Percentiles rank a stretch among this genome's conserved stretches.
Conservation (phyloP, 495 filamentous ascomycete species). For the Arthonia radiata region DNA sequence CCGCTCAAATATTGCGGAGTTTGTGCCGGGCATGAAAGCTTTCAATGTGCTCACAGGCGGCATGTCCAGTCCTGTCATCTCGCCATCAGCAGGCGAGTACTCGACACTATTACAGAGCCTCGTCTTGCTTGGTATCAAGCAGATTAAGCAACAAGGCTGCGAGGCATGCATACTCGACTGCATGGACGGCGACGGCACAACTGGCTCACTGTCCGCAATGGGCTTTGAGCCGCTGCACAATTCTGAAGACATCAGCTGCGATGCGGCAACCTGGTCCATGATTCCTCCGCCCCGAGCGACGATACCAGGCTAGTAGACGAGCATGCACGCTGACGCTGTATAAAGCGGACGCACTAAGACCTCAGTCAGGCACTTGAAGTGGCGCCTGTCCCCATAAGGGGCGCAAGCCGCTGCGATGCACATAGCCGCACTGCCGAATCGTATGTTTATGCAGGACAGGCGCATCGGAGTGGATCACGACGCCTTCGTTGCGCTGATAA, state of each 20-base stretch:
- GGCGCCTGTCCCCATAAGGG: too few species aligned
- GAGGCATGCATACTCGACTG: conserved; percentile 49
- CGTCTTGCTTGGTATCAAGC: conserved; percentile 54
- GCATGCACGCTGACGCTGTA: too few species aligned
- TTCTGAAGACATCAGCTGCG: conserved; percentile 61
- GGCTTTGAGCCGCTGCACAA: conserved; percentile 51
- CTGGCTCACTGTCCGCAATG: conserved; percentile 47
- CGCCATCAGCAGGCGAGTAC: conserved; percentile 39
- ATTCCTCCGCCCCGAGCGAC: conserved; percentile 24
- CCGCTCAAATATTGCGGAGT: conserved; percentile 37
- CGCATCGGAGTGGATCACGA: too few species aligned
- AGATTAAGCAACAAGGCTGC: conserved; percentile 53
- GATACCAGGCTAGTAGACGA: too few species aligned
- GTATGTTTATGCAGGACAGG: too few species aligned
- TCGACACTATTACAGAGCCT: conserved; percentile 55
- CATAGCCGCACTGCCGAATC: too few species aligned
- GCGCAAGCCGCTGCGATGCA: too few species aligned
- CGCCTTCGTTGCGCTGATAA: too few species aligned
- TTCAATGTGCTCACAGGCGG: conserved; percentile 33
- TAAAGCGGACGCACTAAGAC: too few species aligned
- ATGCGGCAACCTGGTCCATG: conserved; percentile 42
- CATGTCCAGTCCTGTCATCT: conserved; percentile 59
- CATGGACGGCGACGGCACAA: conserved; percentile 44
- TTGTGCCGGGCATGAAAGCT: conserved; percentile 38
- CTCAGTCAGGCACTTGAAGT: too few species aligned